Evolutionary conservation across 805 yeast genomes (phyloP).

Genomic region (Yarrowia deformans): DNA sequence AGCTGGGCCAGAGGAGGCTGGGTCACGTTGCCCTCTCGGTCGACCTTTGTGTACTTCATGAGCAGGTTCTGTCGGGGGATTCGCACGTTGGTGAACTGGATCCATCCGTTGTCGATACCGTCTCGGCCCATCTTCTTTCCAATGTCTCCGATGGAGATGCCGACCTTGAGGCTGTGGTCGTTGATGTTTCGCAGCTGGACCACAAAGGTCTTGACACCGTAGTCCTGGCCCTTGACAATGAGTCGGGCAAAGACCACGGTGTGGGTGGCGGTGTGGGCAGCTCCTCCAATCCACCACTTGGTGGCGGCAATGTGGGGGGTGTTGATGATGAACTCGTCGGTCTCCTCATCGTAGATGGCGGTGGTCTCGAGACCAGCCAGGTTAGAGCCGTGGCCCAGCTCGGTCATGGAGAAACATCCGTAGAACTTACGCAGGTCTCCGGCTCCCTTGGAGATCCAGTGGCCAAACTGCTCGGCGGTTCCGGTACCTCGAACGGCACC

Average conservation of each 20-base stretch:
- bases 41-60: conserved; percentile 77
- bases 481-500: conserved; percentile 87
- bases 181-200: conserved; percentile 84
- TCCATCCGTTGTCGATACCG: conserved; percentile 97
- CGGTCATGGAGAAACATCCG: conserved; percentile 95
- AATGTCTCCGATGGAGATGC: conserved; percentile 86
- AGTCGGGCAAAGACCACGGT: conserved; percentile 84
- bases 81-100: conserved; percentile 82
- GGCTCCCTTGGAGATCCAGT: conserved; percentile 75
- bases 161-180: conserved; percentile 73
- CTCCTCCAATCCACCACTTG: conserved; percentile 99
- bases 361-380: conserved; percentile 95
- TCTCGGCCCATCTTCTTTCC: conserved; percentile 97
- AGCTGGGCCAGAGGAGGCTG: conserved; percentile 88
- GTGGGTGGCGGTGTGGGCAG: conserved; percentile 93
- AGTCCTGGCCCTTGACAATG: conserved; percentile 80
- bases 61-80: conserved; percentile 87
- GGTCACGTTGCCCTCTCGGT: conserved; percentile 70
- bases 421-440: conserved; percentile 54
- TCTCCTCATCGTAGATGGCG: conserved; percentile 72
- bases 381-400: conserved; percentile 90
- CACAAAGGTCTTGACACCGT: conserved; percentile 91
- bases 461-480: conserved; percentile 78
- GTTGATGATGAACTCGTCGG: conserved; percentile 74
- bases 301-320: conserved; percentile 94